Evolutionary conservation across 164 flowering plant species (phyloP), one percentile per base, ranked within the genome.

Genomic region (Piper longum): DNA sequence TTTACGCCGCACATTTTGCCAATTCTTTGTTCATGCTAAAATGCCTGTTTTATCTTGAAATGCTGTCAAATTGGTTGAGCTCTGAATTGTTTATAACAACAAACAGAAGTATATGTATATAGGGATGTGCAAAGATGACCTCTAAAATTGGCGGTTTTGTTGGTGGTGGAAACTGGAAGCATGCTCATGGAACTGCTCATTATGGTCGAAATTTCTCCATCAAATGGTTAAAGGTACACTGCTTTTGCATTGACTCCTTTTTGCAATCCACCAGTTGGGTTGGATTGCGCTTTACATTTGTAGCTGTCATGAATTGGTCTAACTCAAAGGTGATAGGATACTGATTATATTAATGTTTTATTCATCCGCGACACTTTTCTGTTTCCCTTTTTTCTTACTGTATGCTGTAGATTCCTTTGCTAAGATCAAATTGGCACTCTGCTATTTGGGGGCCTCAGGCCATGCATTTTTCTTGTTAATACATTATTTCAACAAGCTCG

Each of bases 41-140:
- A 26, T 26, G 36, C 36, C 36, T 26, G 36, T 26, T 26, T 26
- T 26, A 26, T 26, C 36, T 44, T 5, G 48, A 5, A 44, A 48
- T 48, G 12, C 14, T 48, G 9, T 8, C 14, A 48, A 48, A 9
- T 2, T 5, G 12, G 14, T 48, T 44, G 48, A 48, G 11, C 14
- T 48, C 36, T 26, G 36, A 26, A 26, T 48, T 48, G 52, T 12
- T 48, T 9, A 48, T 5, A 2, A 9, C 11, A 48, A 48, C 9
- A 9, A 48, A 3, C 14, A 5, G 9, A 48, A 9, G 7, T 48
- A 9, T 14, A 3, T 5, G 7, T 48, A 9, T 48, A 43, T 56
- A 95, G 99, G 99, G 99, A 63, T 91, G 97, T 77, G 99, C 99
- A 64, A 95, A 89, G 80, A 95, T 95, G 99, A 87, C 85, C 71